Base-by-base conservation (phyloP, 768 basidiomycete genomes). In the Chlorophyllum brunneum region DNA sequence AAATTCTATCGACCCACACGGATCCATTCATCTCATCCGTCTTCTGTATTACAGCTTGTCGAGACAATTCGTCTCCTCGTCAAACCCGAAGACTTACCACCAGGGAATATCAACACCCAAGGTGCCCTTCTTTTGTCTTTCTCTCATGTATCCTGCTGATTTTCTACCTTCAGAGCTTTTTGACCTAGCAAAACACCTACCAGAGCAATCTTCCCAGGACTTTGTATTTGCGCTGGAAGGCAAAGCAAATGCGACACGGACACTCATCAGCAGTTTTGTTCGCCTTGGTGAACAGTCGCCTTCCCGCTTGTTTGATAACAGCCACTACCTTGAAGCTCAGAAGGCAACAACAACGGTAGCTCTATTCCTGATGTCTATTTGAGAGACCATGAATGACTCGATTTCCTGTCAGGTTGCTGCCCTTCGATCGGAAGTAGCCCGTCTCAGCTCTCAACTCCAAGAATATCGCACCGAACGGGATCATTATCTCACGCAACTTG, bases 21-120 rank as follows among this genome's bases (percentile, higher is more conserved):
- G 18, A n/a, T 8, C n/a, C 13, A 10, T 27, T 31, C 4, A 5
- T 26, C 36, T 46, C 15, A 37, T 33, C 3, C n/a, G 18, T 30
- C 18, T 6, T 11, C 24, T 52, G 7, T 20, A 31, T 36, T 41
- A 30, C 51, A 91, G 87, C 69, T 90, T 34, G 72, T 88, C 29
- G 80, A 84, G 48, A 78, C 85, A 16, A 82, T 88, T 61, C 79
- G 80, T 37, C 70, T 80, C 18, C 67, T 88, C 38, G 77, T 81
- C 4, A 73, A 70, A 38, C 69, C 79, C 20, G 79, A 84, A 49
- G 73, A 78, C 49, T 58, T 80, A 33, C 71, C 77, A 34, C 59
- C 70, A 54, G 64, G 69, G 16, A 68, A 71, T 54, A 63, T 75
- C 57, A 67, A 73, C 59, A 67, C 72, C 24, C 60, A 70, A 65